Evolutionary conservation across 2,329 filamentous ascomycete species (phyloP).

Genomic region (Diaporthe velutina): DNA sequence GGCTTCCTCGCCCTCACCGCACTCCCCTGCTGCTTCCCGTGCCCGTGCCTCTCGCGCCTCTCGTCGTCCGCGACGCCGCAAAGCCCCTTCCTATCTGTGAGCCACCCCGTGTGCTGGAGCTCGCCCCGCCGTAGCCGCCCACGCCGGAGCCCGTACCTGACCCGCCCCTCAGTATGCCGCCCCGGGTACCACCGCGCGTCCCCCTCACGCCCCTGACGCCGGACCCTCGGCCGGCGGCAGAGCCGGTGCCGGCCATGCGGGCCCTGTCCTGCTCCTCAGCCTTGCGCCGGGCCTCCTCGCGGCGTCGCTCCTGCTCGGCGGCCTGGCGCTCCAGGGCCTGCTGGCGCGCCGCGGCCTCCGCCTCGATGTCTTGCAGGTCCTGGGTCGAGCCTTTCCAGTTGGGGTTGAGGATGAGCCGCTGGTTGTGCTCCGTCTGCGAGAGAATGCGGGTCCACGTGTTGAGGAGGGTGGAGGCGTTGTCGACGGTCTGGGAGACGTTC

Average conservation of each 20-base stretch:
- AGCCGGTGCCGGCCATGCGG: conserved; percentile 51
- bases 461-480: conserved; percentile 88
- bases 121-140: conserved; percentile 42
- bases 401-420: conserved; percentile 89
- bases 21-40: conserved; percentile 52
- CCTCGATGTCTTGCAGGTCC: conserved; percentile 88
- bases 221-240: conserved; percentile 35
- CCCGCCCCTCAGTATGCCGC: conserved; percentile 35
- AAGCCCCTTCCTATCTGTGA: conserved; percentile 61
- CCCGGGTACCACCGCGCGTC: conserved; percentile 35
- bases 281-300: conserved; percentile 76
- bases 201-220: conserved; percentile 36
- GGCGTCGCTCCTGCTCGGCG: conserved; percentile 82
- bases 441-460: conserved; percentile 97
- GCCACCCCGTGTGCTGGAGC: conserved; percentile 50
- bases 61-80: conserved; percentile 46
- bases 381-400: conserved; percentile 90
- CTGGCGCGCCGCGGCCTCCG: conserved; percentile 79
- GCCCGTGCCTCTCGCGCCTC: conserved; percentile 65
- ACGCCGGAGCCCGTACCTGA: conserved; percentile 32
- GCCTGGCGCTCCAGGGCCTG: conserved; percentile 83
- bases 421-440: conserved; percentile 97
- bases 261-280: conserved; percentile 72
- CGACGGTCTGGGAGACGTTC: conserved; percentile 89
- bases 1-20: conserved; percentile 32